Evolutionary conservation across 345 rosid genomes (phyloP).

Genomic region (Camelina neglecta): DNA sequence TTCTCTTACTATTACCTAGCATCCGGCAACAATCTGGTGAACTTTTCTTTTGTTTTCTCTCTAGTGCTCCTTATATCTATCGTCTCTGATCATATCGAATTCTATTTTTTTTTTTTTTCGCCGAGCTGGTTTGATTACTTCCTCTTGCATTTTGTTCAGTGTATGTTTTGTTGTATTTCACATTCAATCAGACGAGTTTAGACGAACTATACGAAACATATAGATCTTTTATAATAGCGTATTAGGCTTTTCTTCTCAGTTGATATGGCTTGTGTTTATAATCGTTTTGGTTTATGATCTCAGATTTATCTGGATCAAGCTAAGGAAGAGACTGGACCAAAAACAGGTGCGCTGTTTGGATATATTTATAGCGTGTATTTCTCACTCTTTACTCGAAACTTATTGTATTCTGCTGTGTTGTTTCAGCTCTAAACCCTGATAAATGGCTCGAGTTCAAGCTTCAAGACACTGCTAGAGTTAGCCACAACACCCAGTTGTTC

Average conservation of each 20-base stretch:
- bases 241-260: slow-evolving; percentile 18
- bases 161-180: slow-evolving; percentile 6
- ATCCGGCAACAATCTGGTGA: slow-evolving; percentile 69
- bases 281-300: slow-evolving; percentile 21
- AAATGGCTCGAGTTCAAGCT: slow-evolving; percentile 95
- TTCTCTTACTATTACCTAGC: slow-evolving; percentile 62
- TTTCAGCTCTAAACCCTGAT: slow-evolving; percentile 82
- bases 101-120: neutral
- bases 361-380: neutral
- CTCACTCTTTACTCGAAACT: neutral
- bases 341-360: slow-evolving; percentile 52
- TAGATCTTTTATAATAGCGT: neutral
- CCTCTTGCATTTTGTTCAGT: slow-evolving; percentile 8
- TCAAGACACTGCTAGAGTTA: slow-evolving; percentile 92
- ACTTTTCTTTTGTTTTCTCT: neutral
- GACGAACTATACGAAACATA: neutral
- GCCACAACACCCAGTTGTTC: slow-evolving; percentile 85
- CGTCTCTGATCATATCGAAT: slow-evolving; percentile 2
- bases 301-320: slow-evolving; percentile 79
- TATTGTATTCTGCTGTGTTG: slow-evolving; percentile 15
- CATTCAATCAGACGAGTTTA: slow-evolving; percentile 7
- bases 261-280: neutral
- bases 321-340: slow-evolving; percentile 62
- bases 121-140: slow-evolving; percentile 21
- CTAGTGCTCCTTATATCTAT: neutral